Evolutionary conservation across 768 basidiomycete species (phyloP).

Genomic region (Mrakia blollopis): DNA sequence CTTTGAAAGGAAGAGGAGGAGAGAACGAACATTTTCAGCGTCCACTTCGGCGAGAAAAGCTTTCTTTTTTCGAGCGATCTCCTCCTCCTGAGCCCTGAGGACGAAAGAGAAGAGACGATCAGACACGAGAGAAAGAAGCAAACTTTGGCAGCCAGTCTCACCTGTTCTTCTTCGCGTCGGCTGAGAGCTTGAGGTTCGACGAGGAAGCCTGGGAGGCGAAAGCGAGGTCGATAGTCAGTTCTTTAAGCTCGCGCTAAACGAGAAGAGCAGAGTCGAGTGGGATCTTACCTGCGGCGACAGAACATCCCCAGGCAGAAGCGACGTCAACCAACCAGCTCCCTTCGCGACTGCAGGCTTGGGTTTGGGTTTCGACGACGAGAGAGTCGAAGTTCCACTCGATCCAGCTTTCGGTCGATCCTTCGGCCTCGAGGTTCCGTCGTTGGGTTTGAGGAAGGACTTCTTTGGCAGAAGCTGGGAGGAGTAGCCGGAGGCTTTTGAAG

Average conservation of each 20-base stretch:
- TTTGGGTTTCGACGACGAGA: neutral
- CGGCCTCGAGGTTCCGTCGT: neutral
- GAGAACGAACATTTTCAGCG: constrained; percentile 1
- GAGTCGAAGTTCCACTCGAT: neutral
- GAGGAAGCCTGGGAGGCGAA: neutral
- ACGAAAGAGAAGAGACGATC: neutral
- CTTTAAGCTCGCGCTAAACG: neutral
- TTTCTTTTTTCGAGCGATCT: neutral
- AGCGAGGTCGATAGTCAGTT: neutral
- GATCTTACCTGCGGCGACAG: neutral
- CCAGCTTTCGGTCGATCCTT: neutral
- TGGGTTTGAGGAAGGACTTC: neutral
- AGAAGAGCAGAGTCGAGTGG: too few species aligned
- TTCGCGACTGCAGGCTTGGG: neutral
- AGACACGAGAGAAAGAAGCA: neutral
- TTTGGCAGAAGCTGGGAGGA: neutral
- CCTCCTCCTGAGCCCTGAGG: neutral
- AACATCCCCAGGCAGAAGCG: neutral
- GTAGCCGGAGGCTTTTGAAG: neutral
- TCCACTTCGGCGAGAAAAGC: constrained; percentile 3
- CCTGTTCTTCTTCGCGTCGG: neutral
- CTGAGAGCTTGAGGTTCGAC: neutral
- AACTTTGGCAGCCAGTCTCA: neutral
- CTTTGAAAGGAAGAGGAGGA: neutral
- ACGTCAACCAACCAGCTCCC: neutral